Base-by-base conservation (phyloP, 2,329 filamentous ascomycete species). In the Trichoderma citrinoviride region DNA sequence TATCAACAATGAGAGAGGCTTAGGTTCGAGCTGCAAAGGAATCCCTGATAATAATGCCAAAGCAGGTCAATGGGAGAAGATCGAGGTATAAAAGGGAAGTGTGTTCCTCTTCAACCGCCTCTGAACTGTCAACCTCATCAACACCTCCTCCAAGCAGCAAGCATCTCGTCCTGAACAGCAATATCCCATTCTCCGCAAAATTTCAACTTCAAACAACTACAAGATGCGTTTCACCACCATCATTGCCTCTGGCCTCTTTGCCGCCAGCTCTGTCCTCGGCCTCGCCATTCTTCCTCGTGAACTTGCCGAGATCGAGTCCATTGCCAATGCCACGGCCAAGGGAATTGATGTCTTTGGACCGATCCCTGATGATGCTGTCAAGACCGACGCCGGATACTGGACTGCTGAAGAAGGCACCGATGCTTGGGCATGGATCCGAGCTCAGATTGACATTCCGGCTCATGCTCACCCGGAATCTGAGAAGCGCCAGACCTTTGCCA, bases 351-450 rank as follows among this genome's bases (percentile, higher is more conserved):
- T 70, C 23, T 66, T 65, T 10, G 68, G 66, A 14, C 55, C 66
- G 15, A 69, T 69, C 21, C 67, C 67, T n/a, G 44, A 54, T 15
- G 69, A 71, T 33, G 69, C 67, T 44, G 64, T 68, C 33, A 44
- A 64, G 29, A 61, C 66, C 14, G 52, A 63, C 4, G 64, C 67
- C 5, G 69, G 68, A 3, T 67, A 68, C 47, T 69, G 65, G 40
- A 69, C 68, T 7, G 68, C 69, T 8, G 65, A 70, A 64, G 63
- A 64, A 3, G 67, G 67, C 29, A 65, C 67, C 15, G 64, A 68
- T 40, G 69, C 69, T 14, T 68, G 65, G 67, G 61, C 58, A 21
- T 70, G 67, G 68, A 70, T 70, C 43, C 63, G 67, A 25, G 68
- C 68, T 37, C 69, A 69, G 64, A 67, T 68, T 43, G 67, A 68